Conservation (phyloP, 495 filamentous ascomycete species). For the Haplographium delicatum region DNA sequence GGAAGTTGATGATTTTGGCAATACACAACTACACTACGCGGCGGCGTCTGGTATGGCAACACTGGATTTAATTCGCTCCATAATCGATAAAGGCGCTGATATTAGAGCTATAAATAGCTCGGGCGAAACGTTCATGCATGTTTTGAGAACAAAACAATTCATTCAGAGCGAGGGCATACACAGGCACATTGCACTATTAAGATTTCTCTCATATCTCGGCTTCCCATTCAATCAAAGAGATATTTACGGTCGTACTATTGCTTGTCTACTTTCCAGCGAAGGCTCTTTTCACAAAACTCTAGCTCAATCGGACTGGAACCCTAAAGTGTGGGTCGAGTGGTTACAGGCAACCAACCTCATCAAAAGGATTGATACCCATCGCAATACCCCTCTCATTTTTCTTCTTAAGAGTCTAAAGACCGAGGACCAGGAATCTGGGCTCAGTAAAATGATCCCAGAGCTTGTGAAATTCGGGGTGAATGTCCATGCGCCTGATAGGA, state of each 20-base stretch:
- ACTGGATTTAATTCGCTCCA: not conserved
- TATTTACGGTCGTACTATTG: constrained; percentile 9
- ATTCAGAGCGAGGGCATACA: not conserved
- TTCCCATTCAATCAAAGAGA: constrained; percentile 10
- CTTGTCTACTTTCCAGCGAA: not conserved
- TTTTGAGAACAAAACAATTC: constrained; percentile 1
- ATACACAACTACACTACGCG: constrained; percentile 9
- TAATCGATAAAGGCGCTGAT: constrained; percentile 8
- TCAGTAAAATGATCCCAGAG: constrained; percentile 3
- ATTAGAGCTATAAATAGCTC: constrained; percentile 5
- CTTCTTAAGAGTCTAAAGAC: constrained; percentile 11
- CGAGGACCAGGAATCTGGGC: constrained; percentile 5
- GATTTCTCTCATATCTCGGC: not conserved
- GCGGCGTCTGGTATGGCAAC: not conserved
- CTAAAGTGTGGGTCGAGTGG: constrained; percentile 6
- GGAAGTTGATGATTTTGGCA: constrained; percentile 4
- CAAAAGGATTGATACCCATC: constrained; percentile 8
- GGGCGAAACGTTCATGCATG: constrained; percentile 10
- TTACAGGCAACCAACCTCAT: constrained; percentile 3
- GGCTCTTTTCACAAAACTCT: not conserved
- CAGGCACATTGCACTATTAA: constrained; percentile 1
- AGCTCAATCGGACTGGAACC: not conserved
- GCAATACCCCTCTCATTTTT: constrained; percentile 13
- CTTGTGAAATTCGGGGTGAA: constrained; percentile 9
- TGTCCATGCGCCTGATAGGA: constrained; percentile 7